These are phyloP conservation scores for Erodium texanum DNA, from an alignment of 441 rosid genomes.

Conservation along the genomic window DNA sequence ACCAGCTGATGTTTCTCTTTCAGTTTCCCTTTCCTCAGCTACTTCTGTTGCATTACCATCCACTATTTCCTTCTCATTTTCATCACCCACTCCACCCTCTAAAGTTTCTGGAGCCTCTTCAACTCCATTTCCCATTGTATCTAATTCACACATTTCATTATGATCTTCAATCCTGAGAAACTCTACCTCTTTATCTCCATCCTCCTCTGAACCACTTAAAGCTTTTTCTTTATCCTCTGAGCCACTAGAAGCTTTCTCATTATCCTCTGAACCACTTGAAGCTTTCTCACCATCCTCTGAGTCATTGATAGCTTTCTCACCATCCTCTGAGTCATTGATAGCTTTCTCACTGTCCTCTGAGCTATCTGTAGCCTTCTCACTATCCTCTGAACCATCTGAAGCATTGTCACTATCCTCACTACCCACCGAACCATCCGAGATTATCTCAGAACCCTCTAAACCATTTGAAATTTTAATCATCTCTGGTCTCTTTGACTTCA, in stretches of 20 bases:
- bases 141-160: conserved; percentile 19
- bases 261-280: neutral
- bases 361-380: neutral
- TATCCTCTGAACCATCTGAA: neutral
- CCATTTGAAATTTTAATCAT: conserved; percentile 19
- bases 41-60: conserved; percentile 17
- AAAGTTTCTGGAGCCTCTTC: conserved; percentile 13
- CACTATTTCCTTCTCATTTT: conserved; percentile 14
- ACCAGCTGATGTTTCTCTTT: conserved; percentile 24
- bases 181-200: conserved; percentile 24
- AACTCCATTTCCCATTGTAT: conserved; percentile 4
- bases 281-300: conserved; percentile 23
- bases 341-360: conserved; percentile 16
- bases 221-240: conserved; percentile 16
- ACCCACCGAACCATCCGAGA: conserved; percentile 26
- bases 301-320: conserved; percentile 18
- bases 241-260: neutral
- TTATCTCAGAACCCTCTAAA: too few relatives aligned
- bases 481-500: conserved; percentile 26
- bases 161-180: conserved; percentile 17
- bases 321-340: conserved; percentile 18
- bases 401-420: conserved; percentile 24
- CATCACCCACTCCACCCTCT: conserved; percentile 15
- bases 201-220: conserved; percentile 13
- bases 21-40: conserved; percentile 28